phyloP scores from a whole-genome alignment of 129 eudicot genomes.

The Chrysanthemum lavandulifolium region DNA sequence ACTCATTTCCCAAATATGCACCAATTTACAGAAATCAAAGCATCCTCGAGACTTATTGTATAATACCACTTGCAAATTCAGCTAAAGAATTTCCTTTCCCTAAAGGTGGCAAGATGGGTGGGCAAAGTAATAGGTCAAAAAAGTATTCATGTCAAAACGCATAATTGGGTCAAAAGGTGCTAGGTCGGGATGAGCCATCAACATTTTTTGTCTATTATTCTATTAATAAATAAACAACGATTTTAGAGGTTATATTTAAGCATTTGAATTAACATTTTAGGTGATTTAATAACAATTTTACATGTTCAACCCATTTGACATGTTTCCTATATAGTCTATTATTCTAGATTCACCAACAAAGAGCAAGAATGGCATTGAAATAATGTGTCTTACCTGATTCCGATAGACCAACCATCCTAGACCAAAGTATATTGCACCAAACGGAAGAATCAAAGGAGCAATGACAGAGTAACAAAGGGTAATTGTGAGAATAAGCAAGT shows the following conservation, averaged over 20 bases:
- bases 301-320: not conserved
- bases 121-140: not conserved
- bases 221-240: not conserved
- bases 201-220: not conserved
- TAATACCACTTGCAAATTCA: not conserved
- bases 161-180: not conserved
- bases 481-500: constrained; percentile 72
- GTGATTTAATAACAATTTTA: no score
- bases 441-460: constrained; percentile 81
- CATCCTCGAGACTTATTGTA: not conserved
- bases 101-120: not conserved
- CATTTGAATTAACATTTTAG: no score
- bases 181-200: not conserved
- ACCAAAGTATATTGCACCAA: constrained; percentile 86
- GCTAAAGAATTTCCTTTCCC: not conserved
- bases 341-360: not conserved
- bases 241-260: not conserved
- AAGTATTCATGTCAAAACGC: not conserved
- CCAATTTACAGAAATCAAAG: not conserved
- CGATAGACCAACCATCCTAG: constrained; percentile 89
- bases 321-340: not conserved
- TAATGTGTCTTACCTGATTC: constrained; percentile 58
- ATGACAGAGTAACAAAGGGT: constrained; percentile 78
- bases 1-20: not conserved
- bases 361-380: not conserved